A percentile compares a stretch with the other conserved stretches of the same genome.
These are phyloP conservation scores for Trichoderma brevicompactum DNA, from an alignment of 2,329 filamentous ascomycete genomes.

Conservation along the genomic window DNA sequence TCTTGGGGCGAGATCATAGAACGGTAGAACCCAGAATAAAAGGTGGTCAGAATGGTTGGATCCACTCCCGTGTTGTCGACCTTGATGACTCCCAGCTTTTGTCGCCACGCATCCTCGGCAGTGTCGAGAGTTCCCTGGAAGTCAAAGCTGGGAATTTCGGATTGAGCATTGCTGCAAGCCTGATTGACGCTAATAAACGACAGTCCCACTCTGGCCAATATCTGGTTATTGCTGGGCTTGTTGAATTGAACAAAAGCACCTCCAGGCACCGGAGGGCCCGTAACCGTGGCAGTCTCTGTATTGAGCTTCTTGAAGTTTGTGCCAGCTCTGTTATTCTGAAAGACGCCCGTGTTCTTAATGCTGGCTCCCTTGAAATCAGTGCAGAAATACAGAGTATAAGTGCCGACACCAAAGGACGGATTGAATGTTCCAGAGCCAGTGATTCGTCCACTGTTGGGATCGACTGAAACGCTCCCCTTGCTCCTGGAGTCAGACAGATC, in stretches of 20 bases:
- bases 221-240: constrained; percentile 44
- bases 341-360: constrained; percentile 62
- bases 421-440: constrained; percentile 61
- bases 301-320: constrained; percentile 48
- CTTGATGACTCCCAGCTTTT: constrained; percentile 63
- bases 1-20: constrained; percentile 73
- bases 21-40: constrained; percentile 73
- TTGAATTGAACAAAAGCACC: constrained; percentile 69
- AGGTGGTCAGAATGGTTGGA: constrained; percentile 63
- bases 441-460: constrained; percentile 58
- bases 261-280: constrained; percentile 37
- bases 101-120: constrained; percentile 64
- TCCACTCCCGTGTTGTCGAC: constrained; percentile 60
- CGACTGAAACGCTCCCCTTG: constrained; percentile 33
- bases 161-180: constrained; percentile 73
- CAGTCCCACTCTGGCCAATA: constrained; percentile 70
- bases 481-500: constrained; percentile 52
- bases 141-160: constrained; percentile 68
- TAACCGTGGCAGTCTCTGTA: constrained; percentile 36
- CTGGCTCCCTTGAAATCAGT: constrained; percentile 59
- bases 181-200: constrained; percentile 70
- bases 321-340: constrained; percentile 57
- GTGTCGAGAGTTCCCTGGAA: constrained; percentile 60
- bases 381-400: constrained; percentile 63
- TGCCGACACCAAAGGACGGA: constrained; percentile 64